Base-by-base conservation (phyloP, 805 yeast genomes). In the Saturnispora mendoncae region DNA sequence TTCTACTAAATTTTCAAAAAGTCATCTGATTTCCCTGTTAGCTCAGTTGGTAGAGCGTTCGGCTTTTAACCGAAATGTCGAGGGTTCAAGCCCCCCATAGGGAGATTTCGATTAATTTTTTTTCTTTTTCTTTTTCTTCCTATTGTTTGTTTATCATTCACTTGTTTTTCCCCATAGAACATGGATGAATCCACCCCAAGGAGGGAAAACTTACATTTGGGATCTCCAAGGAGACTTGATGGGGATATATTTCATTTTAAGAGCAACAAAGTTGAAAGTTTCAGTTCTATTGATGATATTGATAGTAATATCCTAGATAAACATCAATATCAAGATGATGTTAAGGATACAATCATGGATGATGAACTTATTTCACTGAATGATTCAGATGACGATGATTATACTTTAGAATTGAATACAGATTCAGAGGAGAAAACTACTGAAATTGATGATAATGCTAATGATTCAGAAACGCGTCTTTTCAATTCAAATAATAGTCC, bases 31-130 rank as follows among this genome's bases (percentile, higher is more conserved):
- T n/a, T 65, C 69, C 68, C 58, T 52, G 60, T 62, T 72, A 72
- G 78, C 77, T 72, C 78, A 71, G 78, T 72, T 70, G 78, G 76
- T 72, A 69, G 76, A 72, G 77, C 76, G 76, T 71, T 71, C 76
- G 76, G 76, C 78, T 72, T 70, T 70, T 70, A 70, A 68, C 72
- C 72, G 72, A 69, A 69, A 69, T 67, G 74, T 69, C 74, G 71
- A 67, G 74, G 74, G 74, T 69, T 69, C 74, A 71, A 69, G 74
- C 74, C 74, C 74, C 74, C 67, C 71, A 66, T 67, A 60, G 67
- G 74, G 74, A 68, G 74, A 20, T 33, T 27, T 12, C 12, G 7
- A 19, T 33, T 33, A 24, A 12, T 33, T 33, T 27, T 33, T 33
- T 21, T 23, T 23, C 23, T 24, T 30, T n/a, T n/a, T 15, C 23